These are phyloP conservation scores for Coemansia erecta DNA, from an alignment of 192 early-diverging fungal species.

Conservation along the genomic window DNA sequence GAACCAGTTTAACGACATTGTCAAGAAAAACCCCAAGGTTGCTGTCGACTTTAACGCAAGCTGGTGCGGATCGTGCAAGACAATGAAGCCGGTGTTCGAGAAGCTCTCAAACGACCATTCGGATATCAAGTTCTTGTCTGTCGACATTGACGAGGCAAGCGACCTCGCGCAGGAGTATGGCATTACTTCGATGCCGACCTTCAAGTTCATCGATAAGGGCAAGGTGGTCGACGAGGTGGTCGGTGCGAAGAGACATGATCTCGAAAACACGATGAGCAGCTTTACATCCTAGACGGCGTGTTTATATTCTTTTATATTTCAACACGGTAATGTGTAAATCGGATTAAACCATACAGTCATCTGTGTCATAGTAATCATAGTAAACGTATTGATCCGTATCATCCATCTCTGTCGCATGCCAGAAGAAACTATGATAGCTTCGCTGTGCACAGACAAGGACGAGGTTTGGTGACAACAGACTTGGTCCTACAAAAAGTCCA, in stretches of 20 bases:
- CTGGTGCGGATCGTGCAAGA: conserved; percentile 90
- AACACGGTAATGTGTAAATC: too few relatives aligned
- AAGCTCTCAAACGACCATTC: conserved; percentile 56
- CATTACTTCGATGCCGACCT: conserved; percentile 75
- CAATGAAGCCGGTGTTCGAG: conserved; percentile 67
- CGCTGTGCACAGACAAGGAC: too few relatives aligned
- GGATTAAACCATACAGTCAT: neutral
- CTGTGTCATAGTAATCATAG: too few relatives aligned
- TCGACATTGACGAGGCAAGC: conserved; percentile 74
- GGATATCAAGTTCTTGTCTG: conserved; percentile 71
- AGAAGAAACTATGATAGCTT: too few relatives aligned
- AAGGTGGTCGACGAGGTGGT: conserved; percentile 59
- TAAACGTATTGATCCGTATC: too few relatives aligned
- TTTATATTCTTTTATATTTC: neutral
- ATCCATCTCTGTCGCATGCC: too few relatives aligned
- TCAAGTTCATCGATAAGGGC: conserved; percentile 68
- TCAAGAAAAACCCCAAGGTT: conserved; percentile 37
- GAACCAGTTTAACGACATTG: conserved; percentile 22
- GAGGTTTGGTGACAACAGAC: too few relatives aligned
- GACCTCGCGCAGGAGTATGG: conserved; percentile 49
- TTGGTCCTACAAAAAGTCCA: too few relatives aligned
- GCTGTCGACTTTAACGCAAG: conserved; percentile 77
- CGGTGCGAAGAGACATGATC: conserved; percentile 56
- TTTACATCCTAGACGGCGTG: conserved; percentile 10
- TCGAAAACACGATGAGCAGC: conserved; percentile 23